Conservation (phyloP, 2,329 filamentous ascomycete species). For the Septoria linicola region DNA sequence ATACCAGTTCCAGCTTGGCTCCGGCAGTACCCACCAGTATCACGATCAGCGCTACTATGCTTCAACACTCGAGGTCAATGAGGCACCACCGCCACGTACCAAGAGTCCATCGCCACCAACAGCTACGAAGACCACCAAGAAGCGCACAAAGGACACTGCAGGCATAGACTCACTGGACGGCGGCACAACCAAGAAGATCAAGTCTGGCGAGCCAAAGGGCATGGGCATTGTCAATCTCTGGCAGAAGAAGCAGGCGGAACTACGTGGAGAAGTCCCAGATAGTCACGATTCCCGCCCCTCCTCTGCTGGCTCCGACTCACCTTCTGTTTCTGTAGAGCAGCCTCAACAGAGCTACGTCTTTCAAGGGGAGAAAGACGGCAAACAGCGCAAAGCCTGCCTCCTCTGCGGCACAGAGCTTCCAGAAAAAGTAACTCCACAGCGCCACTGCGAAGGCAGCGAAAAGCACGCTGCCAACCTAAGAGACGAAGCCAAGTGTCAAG, state of each 20-base stretch:
- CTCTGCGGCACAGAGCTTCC: constrained; percentile 28
- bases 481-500: constrained; percentile 48
- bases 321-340: constrained; percentile 1
- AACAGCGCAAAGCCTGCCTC: constrained; percentile 26
- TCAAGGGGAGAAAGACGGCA: constrained; percentile 14
- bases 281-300: constrained; percentile 1
- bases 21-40: constrained; percentile 24
- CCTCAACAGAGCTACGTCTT: constrained; percentile 21
- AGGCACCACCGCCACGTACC: constrained; percentile 19
- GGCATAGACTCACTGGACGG: constrained; percentile 14
- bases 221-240: constrained; percentile 29
- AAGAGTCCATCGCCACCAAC: neutral
- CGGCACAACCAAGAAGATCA: constrained; percentile 58
- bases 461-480: constrained; percentile 57
- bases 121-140: constrained; percentile 16
- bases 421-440: constrained; percentile 44
- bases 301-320: constrained; percentile 18
- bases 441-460: constrained; percentile 60
- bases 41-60: constrained; percentile 30
- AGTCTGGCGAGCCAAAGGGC: constrained; percentile 41
- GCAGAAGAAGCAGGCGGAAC: constrained; percentile 31
- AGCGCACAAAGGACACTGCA: constrained; percentile 18
- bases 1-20: constrained; percentile 21
- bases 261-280: constrained; percentile 25
- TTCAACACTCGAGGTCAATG: constrained; percentile 24